Conservation (phyloP, 331 rosid species). For the Phaseolus coccineus region DNA sequence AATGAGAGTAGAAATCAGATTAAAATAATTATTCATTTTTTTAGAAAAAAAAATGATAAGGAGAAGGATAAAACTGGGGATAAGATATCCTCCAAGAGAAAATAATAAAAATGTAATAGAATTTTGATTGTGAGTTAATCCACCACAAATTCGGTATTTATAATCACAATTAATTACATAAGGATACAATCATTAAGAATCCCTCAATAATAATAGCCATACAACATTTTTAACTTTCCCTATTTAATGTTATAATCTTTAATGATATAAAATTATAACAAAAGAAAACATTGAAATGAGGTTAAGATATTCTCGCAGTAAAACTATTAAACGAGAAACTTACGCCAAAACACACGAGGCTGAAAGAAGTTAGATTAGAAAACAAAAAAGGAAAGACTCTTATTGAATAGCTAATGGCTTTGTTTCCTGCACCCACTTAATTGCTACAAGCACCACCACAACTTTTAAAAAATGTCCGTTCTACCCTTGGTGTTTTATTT, state of each 20-base stretch:
- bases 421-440: no score
- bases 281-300: background rate
- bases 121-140: no score
- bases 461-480: no score
- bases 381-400: background rate
- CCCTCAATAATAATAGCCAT: background rate
- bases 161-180: no score
- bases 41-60: background rate
- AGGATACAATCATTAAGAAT: background rate
- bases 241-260: no score
- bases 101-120: no score
- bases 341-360: background rate
- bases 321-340: no score
- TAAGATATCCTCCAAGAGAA: background rate
- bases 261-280: background rate
- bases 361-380: background rate
- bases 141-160: no score
- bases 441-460: no score
- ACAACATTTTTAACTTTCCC: background rate
- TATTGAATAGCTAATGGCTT: no score
- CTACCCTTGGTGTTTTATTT: no score
- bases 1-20: background rate
- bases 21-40: background rate
- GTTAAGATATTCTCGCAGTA: background rate
- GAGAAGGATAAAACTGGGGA: background rate